phyloP scores from a whole-genome alignment of 2,329 filamentous ascomycete genomes.

The Colletotrichum spaethianum region DNA sequence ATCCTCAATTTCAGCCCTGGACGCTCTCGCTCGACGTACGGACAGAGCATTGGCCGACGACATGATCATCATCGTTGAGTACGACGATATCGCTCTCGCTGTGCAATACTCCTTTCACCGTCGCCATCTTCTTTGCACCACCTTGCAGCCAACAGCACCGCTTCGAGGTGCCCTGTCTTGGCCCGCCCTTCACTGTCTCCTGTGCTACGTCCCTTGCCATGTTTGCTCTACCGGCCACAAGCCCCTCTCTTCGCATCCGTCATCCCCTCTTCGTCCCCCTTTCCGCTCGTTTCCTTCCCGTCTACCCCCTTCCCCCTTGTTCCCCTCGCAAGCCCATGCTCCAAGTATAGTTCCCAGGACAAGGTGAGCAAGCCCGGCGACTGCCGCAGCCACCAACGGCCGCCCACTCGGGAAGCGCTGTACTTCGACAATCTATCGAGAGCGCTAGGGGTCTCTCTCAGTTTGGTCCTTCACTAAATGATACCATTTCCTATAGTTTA shows the following conservation, averaged over 20 bases:
- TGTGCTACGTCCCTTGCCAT: constrained; percentile 3
- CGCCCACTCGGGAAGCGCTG: constrained; percentile 14
- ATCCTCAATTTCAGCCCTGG: constrained; percentile 31
- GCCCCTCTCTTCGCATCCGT: constrained; percentile 3
- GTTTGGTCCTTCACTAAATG: neutral
- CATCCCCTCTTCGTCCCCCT: constrained; percentile 18
- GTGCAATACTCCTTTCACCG: neutral
- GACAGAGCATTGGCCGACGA: constrained; percentile 3
- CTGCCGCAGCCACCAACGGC: constrained; percentile 5
- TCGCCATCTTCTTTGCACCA: constrained; percentile 4
- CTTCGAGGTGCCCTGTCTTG: neutral
- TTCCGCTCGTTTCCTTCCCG: constrained; percentile 22
- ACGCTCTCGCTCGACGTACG: neutral
- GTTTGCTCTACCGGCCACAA: constrained; percentile 17
- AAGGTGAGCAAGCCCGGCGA: constrained; percentile 3
- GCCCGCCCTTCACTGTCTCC: constrained; percentile 4
- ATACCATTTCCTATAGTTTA: neutral
- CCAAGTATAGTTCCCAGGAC: constrained; percentile 27
- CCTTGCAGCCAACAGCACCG: neutral
- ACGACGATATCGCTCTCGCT: constrained; percentile 1
- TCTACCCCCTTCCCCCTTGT: neutral
- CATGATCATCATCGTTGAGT: neutral
- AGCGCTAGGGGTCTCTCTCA: neutral
- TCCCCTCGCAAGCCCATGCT: constrained; percentile 23
- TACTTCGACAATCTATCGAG: constrained; percentile 16